Evolutionary conservation across 768 basidiomycete genomes (phyloP).

Genomic region (Auriscalpium orientale): DNA sequence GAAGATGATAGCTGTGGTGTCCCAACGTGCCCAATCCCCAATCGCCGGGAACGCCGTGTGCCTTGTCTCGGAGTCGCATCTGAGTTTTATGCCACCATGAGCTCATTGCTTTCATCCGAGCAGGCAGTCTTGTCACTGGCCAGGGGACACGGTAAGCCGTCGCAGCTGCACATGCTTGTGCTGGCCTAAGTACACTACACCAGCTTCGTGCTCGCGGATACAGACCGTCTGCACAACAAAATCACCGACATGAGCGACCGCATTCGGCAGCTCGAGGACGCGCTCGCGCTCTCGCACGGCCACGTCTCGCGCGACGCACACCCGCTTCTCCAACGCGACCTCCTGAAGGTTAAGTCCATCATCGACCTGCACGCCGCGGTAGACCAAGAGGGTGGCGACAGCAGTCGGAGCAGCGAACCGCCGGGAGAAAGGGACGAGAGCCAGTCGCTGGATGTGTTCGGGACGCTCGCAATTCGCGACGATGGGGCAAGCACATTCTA

Average conservation of each 20-base stretch:
- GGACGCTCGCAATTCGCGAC: constrained; percentile 59
- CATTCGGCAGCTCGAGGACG: constrained; percentile 66
- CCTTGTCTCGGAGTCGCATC: no score
- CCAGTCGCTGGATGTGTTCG: constrained; percentile 60
- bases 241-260: constrained; percentile 63
- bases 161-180: not conserved
- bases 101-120: not conserved
- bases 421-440: constrained; percentile 24
- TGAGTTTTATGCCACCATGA: not conserved
- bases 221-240: constrained; percentile 61
- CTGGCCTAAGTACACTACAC: not conserved
- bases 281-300: constrained; percentile 48
- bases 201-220: constrained; percentile 67
- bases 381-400: constrained; percentile 28
- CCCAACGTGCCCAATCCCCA: no score
- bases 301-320: constrained; percentile 40
- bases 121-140: constrained; percentile 62
- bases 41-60: no score
- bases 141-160: constrained; percentile 62
- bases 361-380: constrained; percentile 60
- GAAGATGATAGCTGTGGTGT: no score
- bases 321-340: constrained; percentile 51
- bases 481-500: constrained; percentile 68
- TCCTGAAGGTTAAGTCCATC: constrained; percentile 58
- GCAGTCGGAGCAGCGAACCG: constrained; percentile 12